Base-by-base conservation (phyloP, 345 rosid genomes). In the Ricinus communis region DNA sequence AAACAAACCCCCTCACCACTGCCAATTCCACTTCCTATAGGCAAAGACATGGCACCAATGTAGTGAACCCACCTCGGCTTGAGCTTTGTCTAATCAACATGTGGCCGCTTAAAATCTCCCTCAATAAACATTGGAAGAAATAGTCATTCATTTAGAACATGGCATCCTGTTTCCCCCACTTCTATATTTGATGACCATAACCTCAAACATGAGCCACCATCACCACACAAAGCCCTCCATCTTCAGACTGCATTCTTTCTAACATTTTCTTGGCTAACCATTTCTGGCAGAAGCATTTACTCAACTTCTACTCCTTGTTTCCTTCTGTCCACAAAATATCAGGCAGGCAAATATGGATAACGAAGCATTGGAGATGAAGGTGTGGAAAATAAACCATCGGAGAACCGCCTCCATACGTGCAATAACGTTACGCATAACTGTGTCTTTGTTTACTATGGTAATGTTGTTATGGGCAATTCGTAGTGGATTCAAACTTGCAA, bases 381-480 rank as follows among this genome's bases (percentile, higher is more conserved):
- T 12, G 38, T 64, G 51, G 79, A 70, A 63, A 61, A 49, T 41
- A 71, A 68, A 66, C 5, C 68, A 38, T 30, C 28, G 47, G 53
- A 62, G 49, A 11, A 10, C 43, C 16, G n/a, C 54, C 8, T 11
- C 61, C 15, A 7, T 69, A 41, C 73, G 49, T 0, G 72, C 50
- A 9, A 68, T 69, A 47, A 66, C 54, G n/a, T 8, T 74, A 56
- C 73, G 73, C 0, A 36, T 74, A 45, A 30, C 50, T 1, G 66
- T 54, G 33, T 65, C 71, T 31, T n/a, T 75, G 12, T 16, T 71
- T 27, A 73, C 77, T 5, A 73, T 68, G 77, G 30, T 38, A 5
- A 11, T 75, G 69, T 58, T 82, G 31, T 21, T 84, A 21, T 82
- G 76, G 63, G 71, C 79, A 41, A 77, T 79, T 30, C 66, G 41